A percentile compares a stretch with the other conserved stretches of the same genome.
phyloP scores from a whole-genome alignment of 2,329 filamentous ascomycete genomes.

The Cladophialophora immunda region DNA sequence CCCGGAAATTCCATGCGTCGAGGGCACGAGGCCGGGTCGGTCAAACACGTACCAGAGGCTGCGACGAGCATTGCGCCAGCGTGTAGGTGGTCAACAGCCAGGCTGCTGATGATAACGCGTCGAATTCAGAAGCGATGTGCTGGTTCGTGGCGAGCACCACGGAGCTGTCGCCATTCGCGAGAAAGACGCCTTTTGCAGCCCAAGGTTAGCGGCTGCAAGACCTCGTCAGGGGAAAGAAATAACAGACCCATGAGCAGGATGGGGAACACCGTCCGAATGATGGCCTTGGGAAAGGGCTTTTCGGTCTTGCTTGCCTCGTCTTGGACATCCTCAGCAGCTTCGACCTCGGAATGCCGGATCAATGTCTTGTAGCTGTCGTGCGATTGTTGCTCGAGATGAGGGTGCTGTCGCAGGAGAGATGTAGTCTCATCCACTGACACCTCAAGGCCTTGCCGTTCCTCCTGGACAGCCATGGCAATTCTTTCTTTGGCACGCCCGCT shows the following conservation, averaged over 20 bases:
- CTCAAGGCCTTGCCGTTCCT: too few relatives aligned
- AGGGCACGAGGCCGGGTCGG: neutral
- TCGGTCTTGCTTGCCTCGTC: neutral
- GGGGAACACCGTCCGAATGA: neutral
- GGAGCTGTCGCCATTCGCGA: constrained; percentile 70
- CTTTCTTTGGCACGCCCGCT: too few relatives aligned
- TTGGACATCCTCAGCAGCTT: too few relatives aligned
- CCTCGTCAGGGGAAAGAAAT: too few relatives aligned
- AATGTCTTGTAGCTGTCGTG: too few relatives aligned
- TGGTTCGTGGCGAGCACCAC: constrained; percentile 73
- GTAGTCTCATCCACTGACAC: too few relatives aligned
- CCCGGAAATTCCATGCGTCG: neutral
- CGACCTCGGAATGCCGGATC: too few relatives aligned
- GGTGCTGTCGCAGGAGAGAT: too few relatives aligned
- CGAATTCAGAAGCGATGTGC: constrained; percentile 57
- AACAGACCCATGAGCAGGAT: neutral
- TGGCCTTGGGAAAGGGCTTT: constrained; percentile 4
- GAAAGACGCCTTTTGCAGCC: constrained; percentile 65
- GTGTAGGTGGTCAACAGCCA: constrained; percentile 58
- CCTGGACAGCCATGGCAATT: too few relatives aligned
- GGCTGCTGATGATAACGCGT: constrained; percentile 50
- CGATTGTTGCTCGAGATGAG: too few relatives aligned
- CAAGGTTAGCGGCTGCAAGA: constrained; percentile 11
- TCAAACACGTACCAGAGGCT: constrained; percentile 47
- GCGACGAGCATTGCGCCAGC: constrained; percentile 52